Evolutionary conservation across 1,284 basidiomycete genomes (phyloP).

Genomic region (Abortiporus biennis): DNA sequence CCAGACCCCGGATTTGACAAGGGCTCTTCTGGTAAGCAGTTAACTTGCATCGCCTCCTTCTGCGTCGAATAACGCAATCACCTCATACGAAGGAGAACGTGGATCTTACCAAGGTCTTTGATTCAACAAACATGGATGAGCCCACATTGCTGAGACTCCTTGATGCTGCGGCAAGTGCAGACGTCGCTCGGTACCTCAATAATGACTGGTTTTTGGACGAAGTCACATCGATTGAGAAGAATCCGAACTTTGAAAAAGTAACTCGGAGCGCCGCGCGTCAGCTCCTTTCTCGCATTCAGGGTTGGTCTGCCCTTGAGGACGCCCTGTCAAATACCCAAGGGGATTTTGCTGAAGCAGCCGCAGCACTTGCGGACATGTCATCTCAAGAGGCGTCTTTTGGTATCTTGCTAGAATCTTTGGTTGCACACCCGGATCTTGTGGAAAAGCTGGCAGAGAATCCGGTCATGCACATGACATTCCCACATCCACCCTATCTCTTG

Average conservation of each 20-base stretch:
- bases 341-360: constrained; percentile 40
- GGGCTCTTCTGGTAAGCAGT: constrained; percentile 34
- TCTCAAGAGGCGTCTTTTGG: constrained; percentile 62
- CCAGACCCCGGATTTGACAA: constrained; percentile 45
- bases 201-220: constrained; percentile 34
- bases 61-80: background rate
- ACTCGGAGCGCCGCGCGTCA: constrained; percentile 37
- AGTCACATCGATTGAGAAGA: constrained; percentile 35
- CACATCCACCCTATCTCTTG: constrained; percentile 31
- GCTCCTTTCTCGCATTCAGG: constrained; percentile 41
- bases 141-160: constrained; percentile 47
- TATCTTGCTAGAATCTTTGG: constrained; percentile 64
- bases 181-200: constrained; percentile 46
- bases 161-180: constrained; percentile 56
- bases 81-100: constrained; percentile 40
- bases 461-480: constrained; percentile 26
- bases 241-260: constrained; percentile 31
- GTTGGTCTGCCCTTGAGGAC: constrained; percentile 59
- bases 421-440: constrained; percentile 45
- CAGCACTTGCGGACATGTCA: constrained; percentile 51
- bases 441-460: constrained; percentile 39
- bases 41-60: background rate
- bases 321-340: constrained; percentile 46
- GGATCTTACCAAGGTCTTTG: constrained; percentile 49
- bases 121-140: constrained; percentile 45